Evolutionary conservation across 2,329 filamentous ascomycete genomes (phyloP), one percentile per base, ranked within the genome.

Genomic region (Volutella citrinella): DNA sequence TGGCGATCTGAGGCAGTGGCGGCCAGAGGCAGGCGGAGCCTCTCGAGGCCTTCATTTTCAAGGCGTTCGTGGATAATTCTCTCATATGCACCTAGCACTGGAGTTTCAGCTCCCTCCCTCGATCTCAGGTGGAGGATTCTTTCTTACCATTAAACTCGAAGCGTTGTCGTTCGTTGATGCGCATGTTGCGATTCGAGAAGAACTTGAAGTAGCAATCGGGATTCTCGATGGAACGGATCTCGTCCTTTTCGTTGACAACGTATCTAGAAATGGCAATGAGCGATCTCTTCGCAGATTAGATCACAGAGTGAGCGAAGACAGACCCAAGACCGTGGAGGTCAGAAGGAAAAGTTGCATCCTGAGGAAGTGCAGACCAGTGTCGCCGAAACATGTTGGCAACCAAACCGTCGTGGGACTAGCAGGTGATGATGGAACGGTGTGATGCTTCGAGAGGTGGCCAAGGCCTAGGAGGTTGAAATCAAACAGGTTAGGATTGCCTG

Each of bases 141-240:
- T n/a, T n/a, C 68, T 46, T 57, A 87, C 87, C 64, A 51, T 94
- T 83, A 61, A 95, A 80, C 23, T 80, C 71, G 45, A 84, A 84
- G 13, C 82, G 75, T 51, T 88, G 87, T 14, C 83, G 70, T 24
- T 83, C 74, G 57, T 95, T 95, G 63, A 83, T 74, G 22, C 88
- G 80, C n/a, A 76, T 68, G 59, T 88, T 89, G 48, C 78, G 80
- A 56, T 76, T 83, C 33, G 85, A 61, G 56, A 80, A 82, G 69
- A 75, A 95, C 48, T 86, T 76, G 68, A 87, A 95, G 54, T 81
- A 82, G 45, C 74, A 68, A 18, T 82, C 72, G 0, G 84, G 80
- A 21, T 87, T 66, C 15, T 74, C 66, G 34, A 86, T 82, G 41
- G 72, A 80, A 29, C 85, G 80, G 42, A 95, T 76, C 52, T 91